Base-by-base conservation (phyloP, 768 basidiomycete species). In the Coprinopsis strossmayeri region DNA sequence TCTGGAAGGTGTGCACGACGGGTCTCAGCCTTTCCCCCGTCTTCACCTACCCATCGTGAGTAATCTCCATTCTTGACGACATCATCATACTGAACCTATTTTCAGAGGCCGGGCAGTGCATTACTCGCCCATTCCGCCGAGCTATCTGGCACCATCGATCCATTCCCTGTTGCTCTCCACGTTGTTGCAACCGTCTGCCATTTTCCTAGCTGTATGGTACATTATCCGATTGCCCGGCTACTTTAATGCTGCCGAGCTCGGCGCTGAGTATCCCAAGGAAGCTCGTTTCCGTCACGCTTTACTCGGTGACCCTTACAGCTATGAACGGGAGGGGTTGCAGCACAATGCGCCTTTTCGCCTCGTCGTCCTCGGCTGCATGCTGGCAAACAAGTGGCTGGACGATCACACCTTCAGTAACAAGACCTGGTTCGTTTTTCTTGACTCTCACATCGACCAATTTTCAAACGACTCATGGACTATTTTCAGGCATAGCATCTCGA, bases 371-470 rank as follows among this genome's bases (percentile, higher is more conserved):
- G 88, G 88, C 17, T 88, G 81, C 53, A 89, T 91, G 87, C 69
- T 91, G 27, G 86, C 87, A 17, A 90, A 90, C 64, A 91, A 91
- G 66, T 90, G 88, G 88, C 60, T 91, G 54, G 87, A 90, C 54
- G 88, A 91, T 56, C 88, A 91, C 58, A 90, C 88, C 0, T 91
- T 90, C 64, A 89, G 87, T 34, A 90, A 90, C 67, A 90, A 88
- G 69, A 91, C 88, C 46, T 91, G 88, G 88, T 88, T 62, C 51
- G 81, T 61, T 37, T 34, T 32, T 37, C 30, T 32, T 32, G 9
- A 32, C 15, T 40, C 24, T 23, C 41, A 21, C n/a, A 45, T 37
- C 5, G 24, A 18, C 21, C 20, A 43, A 15, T 32, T 44, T 18
- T 45, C 27, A 38, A 45, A 17, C 44, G 28, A 50, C 53, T 7